Conservation (phyloP, 2,329 filamentous ascomycete genomes). For the Claviceps spartinae region DNA sequence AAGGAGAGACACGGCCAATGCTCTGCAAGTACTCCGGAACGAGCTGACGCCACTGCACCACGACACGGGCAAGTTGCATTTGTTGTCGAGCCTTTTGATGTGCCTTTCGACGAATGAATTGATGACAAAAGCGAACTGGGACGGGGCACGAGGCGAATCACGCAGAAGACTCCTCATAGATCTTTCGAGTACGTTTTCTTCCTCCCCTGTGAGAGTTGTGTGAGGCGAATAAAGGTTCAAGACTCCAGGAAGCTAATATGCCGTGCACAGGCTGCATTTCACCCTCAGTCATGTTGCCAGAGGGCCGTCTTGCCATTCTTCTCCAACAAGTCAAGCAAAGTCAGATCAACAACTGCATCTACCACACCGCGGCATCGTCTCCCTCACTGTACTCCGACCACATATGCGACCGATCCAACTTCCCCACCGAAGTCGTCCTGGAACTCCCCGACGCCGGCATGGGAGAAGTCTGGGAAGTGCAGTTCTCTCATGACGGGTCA, state of each 20-base stretch:
- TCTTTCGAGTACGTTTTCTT: slow-evolving; percentile 54
- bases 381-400: slow-evolving; percentile 88
- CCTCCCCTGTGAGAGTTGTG: no score
- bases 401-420: slow-evolving; percentile 63
- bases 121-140: slow-evolving; percentile 66
- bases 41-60: slow-evolving; percentile 80
- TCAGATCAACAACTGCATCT: slow-evolving; percentile 74
- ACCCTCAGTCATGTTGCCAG: slow-evolving; percentile 91
- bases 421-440: slow-evolving; percentile 57
- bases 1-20: slow-evolving; percentile 54
- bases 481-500: slow-evolving; percentile 78
- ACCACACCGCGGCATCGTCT: slow-evolving; percentile 67
- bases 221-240: background rate
- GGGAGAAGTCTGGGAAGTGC: slow-evolving; percentile 83
- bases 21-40: slow-evolving; percentile 69
- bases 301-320: slow-evolving; percentile 71
- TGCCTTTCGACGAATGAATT: slow-evolving; percentile 67
- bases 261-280: slow-evolving; percentile 62
- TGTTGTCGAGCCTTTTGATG: slow-evolving; percentile 84
- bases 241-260: background rate
- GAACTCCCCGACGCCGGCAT: slow-evolving; percentile 55
- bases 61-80: slow-evolving; percentile 64
- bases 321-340: slow-evolving; percentile 71
- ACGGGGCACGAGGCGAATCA: slow-evolving; percentile 64
- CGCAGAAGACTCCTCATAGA: slow-evolving; percentile 64